Evolutionary conservation across 192 early-diverging fungal species (phyloP), one percentile per base, ranked within the genome.

Genomic region (Coemansia sp.): DNA sequence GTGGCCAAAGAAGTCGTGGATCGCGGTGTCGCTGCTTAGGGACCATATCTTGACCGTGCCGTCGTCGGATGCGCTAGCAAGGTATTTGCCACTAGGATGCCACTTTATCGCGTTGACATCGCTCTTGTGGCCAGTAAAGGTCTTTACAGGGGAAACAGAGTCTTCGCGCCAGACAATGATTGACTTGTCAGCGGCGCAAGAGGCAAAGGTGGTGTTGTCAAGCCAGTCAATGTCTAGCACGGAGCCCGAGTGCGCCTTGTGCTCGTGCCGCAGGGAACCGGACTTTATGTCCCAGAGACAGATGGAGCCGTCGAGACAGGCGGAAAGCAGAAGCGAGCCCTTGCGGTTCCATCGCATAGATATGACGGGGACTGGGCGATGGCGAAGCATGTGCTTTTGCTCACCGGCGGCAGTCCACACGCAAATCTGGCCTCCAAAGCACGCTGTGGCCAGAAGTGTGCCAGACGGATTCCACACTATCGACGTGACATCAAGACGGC

Each of bases 191-290:
- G 85, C 85, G 40, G 92, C 92, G 63, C 90, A 92, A 0, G 93
- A 92, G 5, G 97, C 95, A 86, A 97, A 94, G 8, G 93, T 98
- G 1, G 81, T 76, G 73, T 95, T 90, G 72, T 98, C 94, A 61
- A 88, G 85, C 97, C 97, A 98, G 76, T 95, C 97, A 9, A 94
- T 88, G 76, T 96, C 94, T 57, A 97, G 76, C 11, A 91, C 88
- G 2, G 89, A 79, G 9, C 70, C 77, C 12, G 62, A 39, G 65
- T 84, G 81, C 9, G 55, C 76, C 22, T 50, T 58, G 64, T 75
- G 68, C 71, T 79, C 76, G 45, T 71, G 81, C 4, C 68, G 65
- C 37, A 85, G 67, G 13, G 92, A 86, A 14, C 93, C 94, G 4
- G 89, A 87, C 6, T 74, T 66, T 7, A 86, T 83, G 70, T 97